phyloP scores from a whole-genome alignment of 202 grass and related monocot genomes.

The Zizania palustris region DNA sequence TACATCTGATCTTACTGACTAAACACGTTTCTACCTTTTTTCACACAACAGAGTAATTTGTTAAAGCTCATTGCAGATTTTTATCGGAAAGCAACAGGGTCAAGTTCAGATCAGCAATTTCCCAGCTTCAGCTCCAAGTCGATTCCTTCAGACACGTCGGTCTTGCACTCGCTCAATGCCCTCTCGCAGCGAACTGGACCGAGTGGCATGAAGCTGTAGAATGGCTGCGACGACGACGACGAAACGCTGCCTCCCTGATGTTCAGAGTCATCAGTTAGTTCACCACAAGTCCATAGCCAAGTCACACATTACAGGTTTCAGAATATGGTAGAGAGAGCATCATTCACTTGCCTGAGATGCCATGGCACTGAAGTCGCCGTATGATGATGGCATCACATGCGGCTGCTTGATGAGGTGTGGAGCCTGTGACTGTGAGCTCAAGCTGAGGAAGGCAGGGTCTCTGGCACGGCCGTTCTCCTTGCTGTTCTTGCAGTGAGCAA shows the following conservation, averaged over 20 bases:
- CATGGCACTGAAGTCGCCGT: slow-evolving; percentile 36
- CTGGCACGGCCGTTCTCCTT: slow-evolving; percentile 41
- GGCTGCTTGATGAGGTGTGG: slow-evolving; percentile 41
- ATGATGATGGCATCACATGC: slow-evolving; percentile 14
- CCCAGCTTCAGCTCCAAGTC: slow-evolving; percentile 89
- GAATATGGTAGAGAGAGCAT: not conserved
- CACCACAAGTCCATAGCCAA: not conserved
- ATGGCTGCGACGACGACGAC: slow-evolving; percentile 39
- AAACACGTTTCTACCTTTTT: slow-evolving; percentile 36
- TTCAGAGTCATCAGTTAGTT: slow-evolving; percentile 30
- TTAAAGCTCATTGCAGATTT: not conserved
- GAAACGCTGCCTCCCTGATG: slow-evolving; percentile 33
- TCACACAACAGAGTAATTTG: slow-evolving; percentile 1
- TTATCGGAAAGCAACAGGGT: not conserved
- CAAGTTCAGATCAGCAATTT: slow-evolving; percentile 20
- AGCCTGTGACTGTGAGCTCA: slow-evolving; percentile 42
- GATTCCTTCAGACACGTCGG: slow-evolving; percentile 48
- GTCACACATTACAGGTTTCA: slow-evolving; percentile 31
- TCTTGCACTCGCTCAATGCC: slow-evolving; percentile 42
- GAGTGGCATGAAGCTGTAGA: slow-evolving; percentile 76
- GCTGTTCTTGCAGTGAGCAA: slow-evolving; percentile 35
- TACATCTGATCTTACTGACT: slow-evolving; percentile 45
- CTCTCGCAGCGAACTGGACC: slow-evolving; percentile 49
- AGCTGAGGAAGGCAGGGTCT: slow-evolving; percentile 51
- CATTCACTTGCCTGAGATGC: slow-evolving; percentile 48